Base-by-base conservation (phyloP, 345 rosid genomes). In the Brassica carinata region DNA sequence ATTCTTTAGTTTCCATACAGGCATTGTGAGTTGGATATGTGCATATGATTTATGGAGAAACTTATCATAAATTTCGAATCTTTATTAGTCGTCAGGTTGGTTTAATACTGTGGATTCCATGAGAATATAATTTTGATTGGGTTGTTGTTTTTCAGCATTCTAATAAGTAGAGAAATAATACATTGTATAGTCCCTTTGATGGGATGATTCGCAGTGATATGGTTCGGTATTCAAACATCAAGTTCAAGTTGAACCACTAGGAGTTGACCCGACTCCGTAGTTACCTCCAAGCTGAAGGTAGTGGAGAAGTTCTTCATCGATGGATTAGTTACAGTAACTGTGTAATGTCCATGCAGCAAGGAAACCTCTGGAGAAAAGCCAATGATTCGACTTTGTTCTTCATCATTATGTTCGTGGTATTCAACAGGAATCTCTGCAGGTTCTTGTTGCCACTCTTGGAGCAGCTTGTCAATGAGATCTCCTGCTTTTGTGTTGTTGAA, bases 381-480 rank as follows among this genome's bases (percentile, higher is more conserved):
- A 15, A 58, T 67, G 40, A 40, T 57, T 58, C 30, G 59, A 58
- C 59, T 83, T 5, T 67, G 72, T 33, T 88, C 89, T 34, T 67
- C 36, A 71, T 53, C 75, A 67, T 45, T 14, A 19, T 68, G 33
- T 26, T 76, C 72, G 26, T 76, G 11, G 29, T 34, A 3, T 23
- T 34, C 7, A 10, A 66, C 11, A 36, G 59, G 7, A 27, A 34
- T n/a, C 64, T 69, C 55, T 30, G 10, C 43, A 43, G 69, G 68
- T 59, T 64, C 34, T 38, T 83, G 73, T 71, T 65, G 84, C 96
- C 91, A 87, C 79, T 87, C 88, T 0, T 72, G 8, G 5, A 91
- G 85, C 64, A 93, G 75, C 83, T 81, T 87, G 86, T 93, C 94
- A 43, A 88, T 87, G 34, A 88, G 86, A 66, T 88, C 85, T 29